Evolutionary conservation across 208 protist genomes (phyloP), one percentile per base, ranked within the genome.

Genomic region (Porcisia deanei): DNA sequence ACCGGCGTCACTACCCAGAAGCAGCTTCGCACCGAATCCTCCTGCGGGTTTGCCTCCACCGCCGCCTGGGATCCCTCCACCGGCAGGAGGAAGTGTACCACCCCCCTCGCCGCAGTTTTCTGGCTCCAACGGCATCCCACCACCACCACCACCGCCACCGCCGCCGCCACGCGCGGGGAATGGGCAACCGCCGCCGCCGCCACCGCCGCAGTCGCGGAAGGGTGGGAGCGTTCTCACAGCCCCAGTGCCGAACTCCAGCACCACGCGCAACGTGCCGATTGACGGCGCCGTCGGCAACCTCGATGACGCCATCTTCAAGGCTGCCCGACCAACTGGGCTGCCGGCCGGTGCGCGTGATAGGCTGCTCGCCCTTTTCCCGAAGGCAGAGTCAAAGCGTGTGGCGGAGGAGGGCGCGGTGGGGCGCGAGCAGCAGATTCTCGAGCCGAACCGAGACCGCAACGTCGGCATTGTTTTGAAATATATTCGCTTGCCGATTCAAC

Each of bases 391-490:
- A 3, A 85, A 80, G 37, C 72, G 73, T 57, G 20, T 37, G 52
- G 22, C 14, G 25, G 77, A 88, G 80, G 68, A 68, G 10, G 57
- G 54, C 34, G 37, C 64, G 25, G 66, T 69, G 61, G 18, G 37
- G 12, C 73, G 75, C 30, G 55, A 57, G 43, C 39, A 75, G 30
- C 77, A 73, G 20, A 82, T 93, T 59, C 74, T 96, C 4, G 80
- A 90, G 20, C 53, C 79, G 16, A 87, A 79, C 57, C 87, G 87
- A 53, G 92, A 96, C 81, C 80, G 81, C 30, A 92, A 94, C 72
- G 80, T 96, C 8, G 88, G 85, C 69, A 93, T 96, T 41, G 84
- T 96, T 20, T 84, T 96, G 47, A 83, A 89, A 71, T 92, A 91
- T 67, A 77, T 96, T n/a, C 87, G 89, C 16, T 76, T 96, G 58